phyloP scores from a whole-genome alignment of 176 grass and related monocot species.

The Aechmea fasciata region DNA sequence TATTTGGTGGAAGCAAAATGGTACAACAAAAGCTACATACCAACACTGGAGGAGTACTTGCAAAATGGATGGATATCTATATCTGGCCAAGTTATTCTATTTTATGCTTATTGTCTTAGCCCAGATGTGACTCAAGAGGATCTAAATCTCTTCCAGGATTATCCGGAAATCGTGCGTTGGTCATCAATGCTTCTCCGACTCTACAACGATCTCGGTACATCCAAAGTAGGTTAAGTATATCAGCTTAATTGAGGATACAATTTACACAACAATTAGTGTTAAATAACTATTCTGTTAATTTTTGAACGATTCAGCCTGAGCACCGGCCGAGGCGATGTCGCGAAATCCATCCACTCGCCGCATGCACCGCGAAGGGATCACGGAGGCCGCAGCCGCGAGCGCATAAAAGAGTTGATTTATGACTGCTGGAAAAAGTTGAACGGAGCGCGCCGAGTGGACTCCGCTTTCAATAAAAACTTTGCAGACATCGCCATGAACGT shows the following conservation, averaged over 20 bases:
- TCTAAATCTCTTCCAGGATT: slow-evolving; percentile 10
- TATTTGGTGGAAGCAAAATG: slow-evolving; percentile 24
- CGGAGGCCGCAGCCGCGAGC: background rate
- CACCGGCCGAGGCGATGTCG: slow-evolving; percentile 10
- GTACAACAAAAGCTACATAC: slow-evolving; percentile 14
- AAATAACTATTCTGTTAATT: background rate
- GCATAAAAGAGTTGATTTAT: slow-evolving; percentile 6
- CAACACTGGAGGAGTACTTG: slow-evolving; percentile 23
- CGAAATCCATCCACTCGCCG: slow-evolving; percentile 20
- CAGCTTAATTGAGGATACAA: background rate
- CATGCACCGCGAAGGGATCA: slow-evolving; percentile 8
- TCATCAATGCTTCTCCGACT: slow-evolving; percentile 16
- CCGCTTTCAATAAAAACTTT: slow-evolving; percentile 10
- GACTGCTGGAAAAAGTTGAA: slow-evolving; percentile 10
- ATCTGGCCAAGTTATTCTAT: background rate
- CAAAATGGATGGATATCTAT: slow-evolving; percentile 14
- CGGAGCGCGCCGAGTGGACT: background rate
- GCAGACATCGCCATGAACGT: background rate
- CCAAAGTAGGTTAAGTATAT: background rate
- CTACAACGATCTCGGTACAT: slow-evolving; percentile 24
- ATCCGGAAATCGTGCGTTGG: background rate
- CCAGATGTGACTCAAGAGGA: slow-evolving; percentile 1
- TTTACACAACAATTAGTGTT: background rate
- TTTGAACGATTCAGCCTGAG: slow-evolving; percentile 6
- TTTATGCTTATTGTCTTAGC: background rate